These are phyloP conservation scores for Dictyostelium purpureum DNA, from an alignment of 78 protist species.

Conservation along the genomic window DNA sequence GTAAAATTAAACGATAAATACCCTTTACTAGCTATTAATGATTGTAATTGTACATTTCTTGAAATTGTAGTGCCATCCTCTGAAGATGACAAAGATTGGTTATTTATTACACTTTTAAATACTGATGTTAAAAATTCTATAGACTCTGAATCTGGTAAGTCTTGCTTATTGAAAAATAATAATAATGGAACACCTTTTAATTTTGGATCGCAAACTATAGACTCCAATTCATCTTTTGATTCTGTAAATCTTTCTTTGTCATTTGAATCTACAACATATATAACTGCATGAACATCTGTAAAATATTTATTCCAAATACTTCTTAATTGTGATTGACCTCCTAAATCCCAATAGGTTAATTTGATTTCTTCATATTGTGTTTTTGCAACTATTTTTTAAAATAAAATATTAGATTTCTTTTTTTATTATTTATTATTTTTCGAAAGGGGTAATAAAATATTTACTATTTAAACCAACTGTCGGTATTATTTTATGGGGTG, in stretches of 20 bases:
- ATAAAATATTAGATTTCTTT: too few species aligned
- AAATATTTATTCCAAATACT: slow-evolving; percentile 96
- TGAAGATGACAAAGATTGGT: neutral
- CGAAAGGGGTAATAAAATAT: too few species aligned
- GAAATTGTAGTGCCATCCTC: neutral
- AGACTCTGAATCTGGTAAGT: slow-evolving; percentile 52
- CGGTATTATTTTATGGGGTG: slow-evolving; percentile 48
- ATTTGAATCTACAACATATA: slow-evolving; percentile 96
- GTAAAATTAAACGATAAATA: neutral
- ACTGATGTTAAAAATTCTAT: slow-evolving; percentile 38
- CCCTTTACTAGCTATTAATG: slow-evolving; percentile 57
- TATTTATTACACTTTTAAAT: slow-evolving; percentile 24
- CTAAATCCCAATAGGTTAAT: slow-evolving; percentile 89
- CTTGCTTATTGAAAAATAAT: slow-evolving; percentile 71
- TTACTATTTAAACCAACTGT: slow-evolving; percentile 78
- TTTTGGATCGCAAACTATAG: neutral
- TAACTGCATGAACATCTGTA: slow-evolving; percentile 94
- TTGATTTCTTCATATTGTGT: slow-evolving; percentile 18
- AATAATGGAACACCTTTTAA: slow-evolving; percentile 68
- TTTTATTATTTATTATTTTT: too few species aligned
- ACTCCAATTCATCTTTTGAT: slow-evolving; percentile 64
- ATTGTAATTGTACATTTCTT: slow-evolving; percentile 68
- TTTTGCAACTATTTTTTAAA: slow-evolving; percentile 51
- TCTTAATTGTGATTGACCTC: slow-evolving; percentile 96
- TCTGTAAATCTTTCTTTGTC: slow-evolving; percentile 90